These are phyloP conservation scores for Eucalyptus tenuipes DNA, from an alignment of 345 rosid species.

Conservation along the genomic window DNA sequence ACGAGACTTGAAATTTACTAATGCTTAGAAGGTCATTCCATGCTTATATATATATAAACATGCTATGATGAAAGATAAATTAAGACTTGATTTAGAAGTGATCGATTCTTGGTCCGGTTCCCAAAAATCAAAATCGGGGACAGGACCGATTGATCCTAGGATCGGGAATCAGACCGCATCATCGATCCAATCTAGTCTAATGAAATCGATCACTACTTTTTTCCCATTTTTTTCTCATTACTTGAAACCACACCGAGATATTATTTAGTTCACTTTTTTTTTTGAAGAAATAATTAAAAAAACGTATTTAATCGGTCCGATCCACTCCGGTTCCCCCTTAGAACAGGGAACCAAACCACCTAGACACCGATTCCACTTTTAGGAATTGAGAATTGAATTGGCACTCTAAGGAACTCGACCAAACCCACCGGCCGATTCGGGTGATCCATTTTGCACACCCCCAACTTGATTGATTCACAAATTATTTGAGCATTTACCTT, in stretches of 20 bases:
- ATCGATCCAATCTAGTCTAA: rapidly evolving
- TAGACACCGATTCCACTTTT: rapidly evolving
- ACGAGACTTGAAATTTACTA: neutral
- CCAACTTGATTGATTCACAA: neutral
- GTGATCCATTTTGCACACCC: rapidly evolving
- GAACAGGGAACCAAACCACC: rapidly evolving
- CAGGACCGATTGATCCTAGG: rapidly evolving
- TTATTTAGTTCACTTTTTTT: no score
- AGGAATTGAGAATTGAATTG: rapidly evolving
- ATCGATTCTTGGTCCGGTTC: rapidly evolving
- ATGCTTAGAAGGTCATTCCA: neutral
- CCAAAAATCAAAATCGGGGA: rapidly evolving
- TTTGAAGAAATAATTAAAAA: no score
- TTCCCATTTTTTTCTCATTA: no score
- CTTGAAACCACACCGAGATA: rapidly evolving
- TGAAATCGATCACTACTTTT: rapidly evolving
- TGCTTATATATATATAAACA: neutral
- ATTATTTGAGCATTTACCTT: neutral
- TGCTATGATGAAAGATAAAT: no score
- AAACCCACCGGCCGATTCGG: rapidly evolving
- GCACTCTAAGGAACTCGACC: rapidly evolving
- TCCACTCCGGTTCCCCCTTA: rapidly evolving
- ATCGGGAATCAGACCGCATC: rapidly evolving
- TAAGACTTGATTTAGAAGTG: no score
- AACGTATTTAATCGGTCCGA: rapidly evolving